Conservation (phyloP, 345 rosid species). For the Reutealis trisperma region DNA sequence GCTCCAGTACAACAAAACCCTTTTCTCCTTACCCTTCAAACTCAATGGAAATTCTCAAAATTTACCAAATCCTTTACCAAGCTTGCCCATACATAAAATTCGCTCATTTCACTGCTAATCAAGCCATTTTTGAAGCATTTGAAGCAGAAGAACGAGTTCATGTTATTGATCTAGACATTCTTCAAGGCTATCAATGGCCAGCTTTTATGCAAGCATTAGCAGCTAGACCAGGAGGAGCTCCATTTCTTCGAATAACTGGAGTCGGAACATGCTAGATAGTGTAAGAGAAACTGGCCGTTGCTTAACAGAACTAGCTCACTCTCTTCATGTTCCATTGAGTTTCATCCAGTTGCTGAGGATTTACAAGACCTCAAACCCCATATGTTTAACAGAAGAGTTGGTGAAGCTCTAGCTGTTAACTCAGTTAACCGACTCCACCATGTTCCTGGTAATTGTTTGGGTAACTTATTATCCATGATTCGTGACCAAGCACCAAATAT, state of each 20-base stretch:
- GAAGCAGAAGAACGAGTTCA: conserved; percentile 75
- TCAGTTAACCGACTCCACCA: conserved; percentile 54
- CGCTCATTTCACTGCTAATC: conserved; percentile 75
- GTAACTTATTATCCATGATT: conserved; percentile 52
- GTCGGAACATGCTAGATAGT: conserved; percentile 44
- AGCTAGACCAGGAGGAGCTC: conserved; percentile 56
- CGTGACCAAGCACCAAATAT: conserved; percentile 71
- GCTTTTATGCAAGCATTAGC: conserved; percentile 79
- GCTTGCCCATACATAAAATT: conserved; percentile 69
- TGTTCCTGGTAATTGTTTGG: conserved; percentile 48
- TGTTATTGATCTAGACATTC: conserved; percentile 66
- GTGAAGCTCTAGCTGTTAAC: conserved; percentile 65
- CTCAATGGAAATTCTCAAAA: conserved; percentile 55
- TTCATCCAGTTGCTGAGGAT: conserved; percentile 58
- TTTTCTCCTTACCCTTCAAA: conserved; percentile 49
- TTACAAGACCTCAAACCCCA: conserved; percentile 59
- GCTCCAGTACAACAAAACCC: conserved; percentile 28
- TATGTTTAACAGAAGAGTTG: conserved; percentile 65
- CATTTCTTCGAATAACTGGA: conserved; percentile 63
- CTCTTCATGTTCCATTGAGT: conserved; percentile 64
- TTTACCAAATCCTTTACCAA: conserved; percentile 66
- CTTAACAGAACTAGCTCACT: conserved; percentile 57
- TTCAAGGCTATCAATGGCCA: conserved; percentile 79
- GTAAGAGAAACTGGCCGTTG: conserved; percentile 64
- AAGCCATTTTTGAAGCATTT: conserved; percentile 68